Evolutionary conservation across 106 monocot genomes (phyloP), one percentile per base, ranked within the genome.

Genomic region (Dendrobium chrysotoxum): DNA sequence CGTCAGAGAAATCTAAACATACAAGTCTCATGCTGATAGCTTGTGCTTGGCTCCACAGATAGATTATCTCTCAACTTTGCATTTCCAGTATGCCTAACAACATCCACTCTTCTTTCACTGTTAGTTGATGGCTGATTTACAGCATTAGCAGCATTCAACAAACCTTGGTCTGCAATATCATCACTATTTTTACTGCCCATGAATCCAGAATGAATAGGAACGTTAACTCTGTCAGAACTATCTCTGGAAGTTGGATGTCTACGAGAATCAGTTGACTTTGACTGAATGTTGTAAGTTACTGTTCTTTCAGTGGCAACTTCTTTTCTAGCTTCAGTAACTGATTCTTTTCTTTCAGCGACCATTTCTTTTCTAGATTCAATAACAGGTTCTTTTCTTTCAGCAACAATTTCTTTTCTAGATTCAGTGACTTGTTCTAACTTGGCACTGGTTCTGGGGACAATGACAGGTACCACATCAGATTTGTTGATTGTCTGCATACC

Each of bases 391-490:
- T 66, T 26, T 28, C 26, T 66, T 66, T 66, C 66, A 66, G 66
- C 26, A 66, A 28, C 31, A 70, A 35, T 1, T 70, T 70, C 70
- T 70, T 70, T 70, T 70, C 35, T 70, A 15, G 30, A 30, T 70
- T 70, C 70, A 35, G 11, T 81, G 30, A 83, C 46, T 11, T 50
- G 64, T 83, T 92, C 91, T 16, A 81, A 21, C 82, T 84, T 87
- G 50, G 82, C 79, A 81, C n/a, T 87, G 82, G 78, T 87, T 89
- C 92, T 89, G 16, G 92, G 92, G 42, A 92, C 87, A 84, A 87
- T 81, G 28, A 89, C 86, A 70, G 89, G 82, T 53, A 79, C 78
- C 31, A 89, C 87, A 86, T 92, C 92, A 79, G 84, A 16, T 76
- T 92, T 97, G 82, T 50, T 89, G 57, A 86, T 80, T 57, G 23